A percentile compares a stretch with the other conserved stretches of the same genome.
Evolutionary conservation across 345 rosid species (phyloP).

Genomic region (Eucalyptus sideroxylon): DNA sequence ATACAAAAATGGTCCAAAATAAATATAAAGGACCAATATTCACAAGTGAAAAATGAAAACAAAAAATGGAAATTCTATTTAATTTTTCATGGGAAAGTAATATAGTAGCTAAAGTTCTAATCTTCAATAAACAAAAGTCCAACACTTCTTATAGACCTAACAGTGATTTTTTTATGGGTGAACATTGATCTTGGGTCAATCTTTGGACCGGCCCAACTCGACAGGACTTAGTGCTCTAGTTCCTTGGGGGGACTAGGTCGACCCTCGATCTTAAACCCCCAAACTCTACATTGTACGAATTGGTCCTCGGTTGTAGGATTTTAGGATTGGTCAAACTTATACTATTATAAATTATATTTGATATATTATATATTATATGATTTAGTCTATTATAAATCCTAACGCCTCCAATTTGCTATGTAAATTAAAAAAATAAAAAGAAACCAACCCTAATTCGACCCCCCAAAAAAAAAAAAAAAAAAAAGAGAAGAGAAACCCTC

Average conservation of each 20-base stretch:
- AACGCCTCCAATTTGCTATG: fast-evolving
- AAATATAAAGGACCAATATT: background rate
- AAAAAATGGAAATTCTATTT: background rate
- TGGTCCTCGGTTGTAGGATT: fast-evolving
- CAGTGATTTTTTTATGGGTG: too few species aligned
- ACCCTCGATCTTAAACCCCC: too few species aligned
- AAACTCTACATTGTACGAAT: too few species aligned
- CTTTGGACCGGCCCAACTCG: fast-evolving
- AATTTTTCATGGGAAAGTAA: background rate
- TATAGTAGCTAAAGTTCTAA: background rate
- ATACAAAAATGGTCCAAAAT: background rate
- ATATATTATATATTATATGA: too few species aligned
- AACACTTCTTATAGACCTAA: background rate
- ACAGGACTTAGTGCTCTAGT: fast-evolving
- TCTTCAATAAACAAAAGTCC: background rate
- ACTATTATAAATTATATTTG: too few species aligned
- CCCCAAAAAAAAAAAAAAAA: too few species aligned
- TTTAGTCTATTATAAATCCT: too few species aligned
- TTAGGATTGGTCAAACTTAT: too few species aligned
- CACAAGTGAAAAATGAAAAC: background rate
- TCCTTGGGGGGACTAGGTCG: fast-evolving
- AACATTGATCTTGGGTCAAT: too few species aligned
- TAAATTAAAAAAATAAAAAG: too few species aligned
- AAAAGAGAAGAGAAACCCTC: too few species aligned
- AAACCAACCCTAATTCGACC: too few species aligned